Evolutionary conservation across 148 eudicot genomes (phyloP).

Genomic region (Amaranthus palmeri): DNA sequence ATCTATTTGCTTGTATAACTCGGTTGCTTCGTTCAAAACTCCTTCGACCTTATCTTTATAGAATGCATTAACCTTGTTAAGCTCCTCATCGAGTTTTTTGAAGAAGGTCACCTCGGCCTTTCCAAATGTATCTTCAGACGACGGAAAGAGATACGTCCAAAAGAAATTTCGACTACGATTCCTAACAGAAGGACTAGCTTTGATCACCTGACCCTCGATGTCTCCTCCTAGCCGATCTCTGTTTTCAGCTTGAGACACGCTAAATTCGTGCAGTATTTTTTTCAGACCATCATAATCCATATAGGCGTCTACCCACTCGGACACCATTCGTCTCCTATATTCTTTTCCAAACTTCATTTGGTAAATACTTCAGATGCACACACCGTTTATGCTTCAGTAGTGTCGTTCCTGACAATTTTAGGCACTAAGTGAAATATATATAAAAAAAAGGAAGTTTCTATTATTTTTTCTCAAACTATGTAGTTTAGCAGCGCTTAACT

Average conservation of each 20-base stretch:
- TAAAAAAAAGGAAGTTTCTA: too few relatives aligned
- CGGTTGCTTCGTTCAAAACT: constrained; percentile 43
- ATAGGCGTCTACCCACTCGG: constrained; percentile 80
- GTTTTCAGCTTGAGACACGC: constrained; percentile 21
- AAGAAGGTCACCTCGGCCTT: constrained; percentile 55
- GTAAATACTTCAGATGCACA: too few relatives aligned
- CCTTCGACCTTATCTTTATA: constrained; percentile 61
- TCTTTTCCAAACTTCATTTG: constrained; percentile 80
- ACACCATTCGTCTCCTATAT: constrained; percentile 56
- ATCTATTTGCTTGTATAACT: constrained; percentile 60
- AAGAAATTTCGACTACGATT: constrained; percentile 47
- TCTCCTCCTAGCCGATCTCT: constrained; percentile 28
- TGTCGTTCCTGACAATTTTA: too few relatives aligned
- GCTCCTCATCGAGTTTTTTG: constrained; percentile 63
- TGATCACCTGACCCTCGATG: constrained; percentile 60
- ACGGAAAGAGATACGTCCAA: constrained; percentile 43
- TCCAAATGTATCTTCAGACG: constrained; percentile 41
- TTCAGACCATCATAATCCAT: constrained; percentile 66
- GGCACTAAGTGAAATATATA: too few relatives aligned
- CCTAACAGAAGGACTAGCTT: constrained; percentile 36
- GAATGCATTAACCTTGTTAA: constrained; percentile 65
- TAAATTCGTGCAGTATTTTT: constrained; percentile 41
- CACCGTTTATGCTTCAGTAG: too few relatives aligned
- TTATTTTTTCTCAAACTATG: too few relatives aligned
- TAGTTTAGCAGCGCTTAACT: too few relatives aligned